Percentiles rank a stretch among this genome's conserved stretches.
phyloP scores from a whole-genome alignment of 305 asterid genomes.

The Fraxinus sp. region DNA sequence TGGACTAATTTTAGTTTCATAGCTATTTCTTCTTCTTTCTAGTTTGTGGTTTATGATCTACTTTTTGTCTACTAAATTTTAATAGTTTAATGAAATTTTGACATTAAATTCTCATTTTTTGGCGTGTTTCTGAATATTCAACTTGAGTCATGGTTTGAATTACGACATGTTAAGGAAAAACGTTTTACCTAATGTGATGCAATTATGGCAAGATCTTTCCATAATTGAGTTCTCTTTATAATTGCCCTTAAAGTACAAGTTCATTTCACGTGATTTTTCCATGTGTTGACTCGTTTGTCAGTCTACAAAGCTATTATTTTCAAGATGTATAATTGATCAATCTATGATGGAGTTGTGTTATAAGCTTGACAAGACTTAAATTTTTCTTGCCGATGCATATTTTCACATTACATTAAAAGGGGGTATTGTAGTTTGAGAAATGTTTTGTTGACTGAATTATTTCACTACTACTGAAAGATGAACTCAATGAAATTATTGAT shows the following conservation, averaged over 20 bases:
- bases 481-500: constrained; percentile 86
- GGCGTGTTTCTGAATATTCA: constrained; percentile 55
- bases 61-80: constrained; percentile 12
- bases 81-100: constrained; percentile 11
- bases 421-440: constrained; percentile 39
- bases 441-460: constrained; percentile 50
- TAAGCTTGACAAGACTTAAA: constrained; percentile 74
- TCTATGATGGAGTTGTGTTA: constrained; percentile 82
- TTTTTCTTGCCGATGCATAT: constrained; percentile 88
- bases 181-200: constrained; percentile 63
- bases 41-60: constrained; percentile 12
- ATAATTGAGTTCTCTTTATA: constrained; percentile 64
- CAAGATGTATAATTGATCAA: constrained; percentile 77
- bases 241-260: constrained; percentile 74
- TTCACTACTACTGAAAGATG: constrained; percentile 76
- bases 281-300: constrained; percentile 28
- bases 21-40: not conserved
- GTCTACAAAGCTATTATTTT: constrained; percentile 42
- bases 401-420: constrained; percentile 77
- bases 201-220: constrained; percentile 70
- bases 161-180: constrained; percentile 70
- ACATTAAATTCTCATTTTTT: constrained; percentile 5
- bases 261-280: constrained; percentile 80
- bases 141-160: constrained; percentile 92
- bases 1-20: too few species aligned